Evolutionary conservation across 768 basidiomycete genomes (phyloP).

Genomic region (Brasilioporus rufonigricans): DNA sequence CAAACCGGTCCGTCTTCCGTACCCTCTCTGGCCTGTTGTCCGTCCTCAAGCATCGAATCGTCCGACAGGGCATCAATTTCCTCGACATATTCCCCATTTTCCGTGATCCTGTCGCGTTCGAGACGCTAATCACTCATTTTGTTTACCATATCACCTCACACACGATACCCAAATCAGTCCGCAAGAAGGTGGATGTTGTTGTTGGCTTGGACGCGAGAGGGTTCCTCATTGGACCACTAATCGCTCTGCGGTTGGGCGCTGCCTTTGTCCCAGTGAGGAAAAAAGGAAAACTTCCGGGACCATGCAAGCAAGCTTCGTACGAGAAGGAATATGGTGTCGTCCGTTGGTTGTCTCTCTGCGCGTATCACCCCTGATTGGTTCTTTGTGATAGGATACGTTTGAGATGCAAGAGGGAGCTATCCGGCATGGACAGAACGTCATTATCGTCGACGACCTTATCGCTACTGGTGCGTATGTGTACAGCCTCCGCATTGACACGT

Average conservation of each 20-base stretch:
- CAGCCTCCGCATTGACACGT: neutral
- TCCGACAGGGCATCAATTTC: conserved; percentile 78
- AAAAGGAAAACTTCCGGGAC: conserved; percentile 90
- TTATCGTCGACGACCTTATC: conserved; percentile 93
- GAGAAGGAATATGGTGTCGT: conserved; percentile 94
- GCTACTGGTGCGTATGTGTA: conserved; percentile 71
- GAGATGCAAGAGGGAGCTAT: conserved; percentile 93
- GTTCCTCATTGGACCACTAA: conserved; percentile 90
- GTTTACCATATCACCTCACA: conserved; percentile 80
- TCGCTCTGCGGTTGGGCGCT: conserved; percentile 87
- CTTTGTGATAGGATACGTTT: conserved; percentile 72
- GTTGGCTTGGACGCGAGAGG: conserved; percentile 96
- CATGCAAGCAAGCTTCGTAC: conserved; percentile 70
- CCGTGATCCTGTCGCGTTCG: conserved; percentile 80
- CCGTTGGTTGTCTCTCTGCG: conserved; percentile 25
- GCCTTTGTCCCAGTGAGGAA: conserved; percentile 97
- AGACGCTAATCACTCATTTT: conserved; percentile 88
- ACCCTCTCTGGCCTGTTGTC: neutral
- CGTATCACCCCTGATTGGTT: conserved; percentile 1
- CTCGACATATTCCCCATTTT: conserved; percentile 95
- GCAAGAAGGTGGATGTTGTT: conserved; percentile 81
- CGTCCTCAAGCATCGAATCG: neutral
- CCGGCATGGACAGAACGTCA: conserved; percentile 73
- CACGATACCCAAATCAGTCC: conserved; percentile 58
- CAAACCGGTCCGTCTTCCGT: conserved; percentile 62